phyloP scores from a whole-genome alignment of 2,329 filamentous ascomycete species.

The Knufia petricola region DNA sequence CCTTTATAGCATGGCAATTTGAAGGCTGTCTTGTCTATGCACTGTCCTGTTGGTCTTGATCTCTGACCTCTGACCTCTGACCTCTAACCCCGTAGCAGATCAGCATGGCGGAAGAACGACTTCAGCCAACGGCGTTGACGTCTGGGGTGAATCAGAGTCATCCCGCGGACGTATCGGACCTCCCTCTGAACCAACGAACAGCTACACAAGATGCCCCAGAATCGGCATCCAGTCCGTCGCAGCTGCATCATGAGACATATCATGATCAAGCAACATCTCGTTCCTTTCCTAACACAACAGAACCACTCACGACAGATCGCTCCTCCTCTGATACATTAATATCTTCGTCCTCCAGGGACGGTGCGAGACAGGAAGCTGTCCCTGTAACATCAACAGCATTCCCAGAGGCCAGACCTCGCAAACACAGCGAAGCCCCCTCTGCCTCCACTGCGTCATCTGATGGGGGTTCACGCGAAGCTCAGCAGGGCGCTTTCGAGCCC shows the following conservation, averaged over 20 bases:
- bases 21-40: too few relatives aligned
- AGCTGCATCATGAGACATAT: neutral
- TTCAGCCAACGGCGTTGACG: neutral
- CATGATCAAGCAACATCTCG: neutral
- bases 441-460: conserved; percentile 2
- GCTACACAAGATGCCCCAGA: neutral
- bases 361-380: neutral
- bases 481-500: neutral
- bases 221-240: neutral
- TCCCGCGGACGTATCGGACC: neutral
- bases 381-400: neutral
- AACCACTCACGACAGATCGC: neutral
- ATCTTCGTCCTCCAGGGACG: neutral
- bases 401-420: neutral
- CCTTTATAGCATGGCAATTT: too few relatives aligned
- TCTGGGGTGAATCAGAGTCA: neutral
- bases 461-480: neutral
- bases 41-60: too few relatives aligned
- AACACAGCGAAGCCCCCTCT: neutral
- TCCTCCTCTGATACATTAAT: neutral
- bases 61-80: neutral
- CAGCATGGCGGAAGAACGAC: neutral
- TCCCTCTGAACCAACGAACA: neutral
- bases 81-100: neutral
- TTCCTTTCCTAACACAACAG: too few relatives aligned